phyloP scores from a whole-genome alignment of 2,329 filamentous ascomycete species.

The Nemania sp. region DNA sequence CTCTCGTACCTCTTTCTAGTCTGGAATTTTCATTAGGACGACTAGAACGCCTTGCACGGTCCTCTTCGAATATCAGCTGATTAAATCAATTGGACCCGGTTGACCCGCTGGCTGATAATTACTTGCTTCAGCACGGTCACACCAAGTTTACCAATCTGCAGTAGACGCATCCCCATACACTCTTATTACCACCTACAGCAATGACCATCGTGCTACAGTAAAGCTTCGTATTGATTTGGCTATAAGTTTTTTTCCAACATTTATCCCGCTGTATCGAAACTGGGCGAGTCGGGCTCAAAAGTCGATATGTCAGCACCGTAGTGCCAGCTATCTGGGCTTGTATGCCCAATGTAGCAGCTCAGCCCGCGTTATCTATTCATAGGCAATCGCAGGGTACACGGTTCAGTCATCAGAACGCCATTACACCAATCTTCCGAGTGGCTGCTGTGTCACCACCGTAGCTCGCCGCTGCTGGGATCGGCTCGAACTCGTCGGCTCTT shows the following conservation, averaged over 20 bases:
- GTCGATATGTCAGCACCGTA: not conserved
- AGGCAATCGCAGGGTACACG: not conserved
- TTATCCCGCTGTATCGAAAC: not conserved
- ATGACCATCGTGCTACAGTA: not conserved
- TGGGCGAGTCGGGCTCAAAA: conserved; percentile 2
- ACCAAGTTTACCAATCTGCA: not conserved
- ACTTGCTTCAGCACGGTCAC: not conserved
- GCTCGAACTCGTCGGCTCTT: conserved; percentile 14
- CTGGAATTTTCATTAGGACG: not conserved
- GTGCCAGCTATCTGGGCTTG: conserved; percentile 1
- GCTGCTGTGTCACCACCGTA: conserved; percentile 16
- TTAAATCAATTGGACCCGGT: not conserved
- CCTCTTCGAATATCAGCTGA: not conserved
- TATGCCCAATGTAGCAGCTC: conserved; percentile 1
- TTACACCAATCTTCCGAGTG: conserved; percentile 20
- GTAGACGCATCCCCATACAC: no score
- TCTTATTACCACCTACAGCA: not conserved
- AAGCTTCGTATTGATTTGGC: not conserved
- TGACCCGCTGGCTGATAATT: not conserved
- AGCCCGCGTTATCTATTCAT: conserved; percentile 1
- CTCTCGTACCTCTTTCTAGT: not conserved
- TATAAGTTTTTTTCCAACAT: not conserved
- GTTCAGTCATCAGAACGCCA: not conserved
- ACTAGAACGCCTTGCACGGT: not conserved
- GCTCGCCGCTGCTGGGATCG: conserved; percentile 12